Base-by-base conservation (phyloP, 345 rosid species). In the Sisymbrium altissimum region DNA sequence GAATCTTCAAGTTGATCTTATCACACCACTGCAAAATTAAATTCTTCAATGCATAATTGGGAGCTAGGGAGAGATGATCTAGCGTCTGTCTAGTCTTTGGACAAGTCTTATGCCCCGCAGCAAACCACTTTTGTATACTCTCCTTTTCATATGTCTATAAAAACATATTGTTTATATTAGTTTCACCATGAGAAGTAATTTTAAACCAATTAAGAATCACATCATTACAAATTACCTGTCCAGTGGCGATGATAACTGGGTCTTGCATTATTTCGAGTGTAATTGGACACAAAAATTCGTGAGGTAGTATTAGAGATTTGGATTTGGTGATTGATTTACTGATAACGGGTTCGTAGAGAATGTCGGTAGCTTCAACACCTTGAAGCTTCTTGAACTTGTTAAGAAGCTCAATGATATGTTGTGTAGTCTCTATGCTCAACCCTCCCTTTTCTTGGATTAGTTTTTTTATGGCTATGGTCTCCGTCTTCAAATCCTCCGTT, bases 211-310 rank as follows among this genome's bases (percentile, higher is more conserved):
- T 35, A 53, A 64, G 60, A 32, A 54, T 7, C 49, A 49, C 56
- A 43, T 44, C 4, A 39, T 5, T 4, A 10, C 12, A n/a, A 60
- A 30, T 9, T 29, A 92, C 98, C 98, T 88, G 96, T 69, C 98
- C 96, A 59, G 82, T 80, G 3, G 94, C 86, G 30, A 92, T 77
- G 12, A 88, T 88, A 44, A 92, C 94, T 9, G 98, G 98, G 50
- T 92, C 92, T 5, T 64, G 79, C 91, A 92, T 92, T 23, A 92
- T 84, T 63, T 89, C 92, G 3, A 89, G 88, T 0, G 96, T 85
- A 66, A 92, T 89, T 5, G 96, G 96, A 67, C 94, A 88, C 55
- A 87, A 82, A 74, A 89, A 92, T 71, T 89, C 98, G 27, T 84
- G 81, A 15, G 98, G 98, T 63, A 92, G 84, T 23, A 84, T 50